Base-by-base conservation (phyloP, 495 filamentous ascomycete species). In the Aspergillus saccharolyticus region DNA sequence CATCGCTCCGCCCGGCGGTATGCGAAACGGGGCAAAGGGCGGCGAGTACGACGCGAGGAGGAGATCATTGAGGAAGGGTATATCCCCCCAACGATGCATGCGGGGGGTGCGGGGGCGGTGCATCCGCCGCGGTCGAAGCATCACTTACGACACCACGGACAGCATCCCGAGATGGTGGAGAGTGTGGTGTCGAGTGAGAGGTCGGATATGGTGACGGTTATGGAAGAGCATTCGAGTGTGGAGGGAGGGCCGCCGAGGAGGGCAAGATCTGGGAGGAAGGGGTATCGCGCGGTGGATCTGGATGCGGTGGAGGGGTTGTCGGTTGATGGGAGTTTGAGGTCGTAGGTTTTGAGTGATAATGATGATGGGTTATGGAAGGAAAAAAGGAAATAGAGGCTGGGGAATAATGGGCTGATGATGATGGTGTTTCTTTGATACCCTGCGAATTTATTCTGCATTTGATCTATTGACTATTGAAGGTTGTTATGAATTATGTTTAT, bases 301-400 rank as follows among this genome's bases (percentile, higher is more conserved):
- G 46, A 52, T 64, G 58, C 52, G 63, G 39, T 63, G 63, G 63
- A 63, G 55, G 22, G 60, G 55, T 52, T 59, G 65, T 46, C 55
- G 48, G 67, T 64, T 42, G 67, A 70, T 68, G 65, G 63, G 39
- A 70, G 68, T 65, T 67, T 62, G 51, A 66, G 63, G 55, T 61
- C 54, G 45, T 66, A 63, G 60, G 55, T 55, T 50, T 61, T 54
- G 60, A 54, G 52, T 17, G n/a, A n/a, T n/a, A n/a, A n/a, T n/a
- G n/a, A n/a, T n/a, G n/a, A n/a, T 48, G 53, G 14, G 44, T 28
- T 19, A 21, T 21, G 49, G 19, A n/a, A n/a, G n/a, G n/a, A n/a
- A n/a, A n/a, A n/a, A n/a, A n/a, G n/a, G n/a, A n/a, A n/a, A n/a
- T n/a, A n/a, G n/a, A n/a, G n/a, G n/a, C n/a, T n/a, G 9, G 48